These are phyloP conservation scores for Pseudozyma thailandica DNA, from an alignment of 1,284 basidiomycete genomes.

Conservation along the genomic window DNA sequence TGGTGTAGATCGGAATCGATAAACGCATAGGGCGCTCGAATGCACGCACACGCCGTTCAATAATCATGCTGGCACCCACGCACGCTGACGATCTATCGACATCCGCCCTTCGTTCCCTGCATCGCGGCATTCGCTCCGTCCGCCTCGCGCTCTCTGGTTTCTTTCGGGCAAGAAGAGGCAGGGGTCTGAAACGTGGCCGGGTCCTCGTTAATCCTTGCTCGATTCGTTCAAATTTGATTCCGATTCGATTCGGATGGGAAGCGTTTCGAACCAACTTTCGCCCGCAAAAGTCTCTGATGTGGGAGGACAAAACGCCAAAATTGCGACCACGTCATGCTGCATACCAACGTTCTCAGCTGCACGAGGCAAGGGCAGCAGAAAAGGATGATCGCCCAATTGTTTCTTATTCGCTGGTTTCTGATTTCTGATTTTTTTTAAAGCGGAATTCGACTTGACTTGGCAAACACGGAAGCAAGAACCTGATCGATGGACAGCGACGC, in stretches of 20 bases:
- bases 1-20: conserved; percentile 13
- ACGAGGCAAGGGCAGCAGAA: not conserved
- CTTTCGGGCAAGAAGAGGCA: too few relatives aligned
- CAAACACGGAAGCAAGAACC: too few relatives aligned
- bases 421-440: conserved; percentile 1
- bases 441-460: too few relatives aligned
- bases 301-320: too few relatives aligned
- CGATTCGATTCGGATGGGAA: not conserved
- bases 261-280: not conserved
- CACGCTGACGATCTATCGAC: conserved; percentile 4
- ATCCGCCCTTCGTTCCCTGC: not conserved
- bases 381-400: too few relatives aligned
- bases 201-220: not conserved
- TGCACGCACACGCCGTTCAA: not conserved
- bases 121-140: not conserved
- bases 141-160: not conserved
- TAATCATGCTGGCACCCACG: not conserved
- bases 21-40: not conserved
- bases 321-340: not conserved
- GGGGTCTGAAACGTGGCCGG: conserved; percentile 4
- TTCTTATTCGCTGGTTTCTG: too few relatives aligned
- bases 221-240: not conserved
- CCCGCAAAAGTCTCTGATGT: too few relatives aligned
- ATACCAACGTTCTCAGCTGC: not conserved
- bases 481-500: too few relatives aligned